Percentiles rank a stretch among this genome's conserved stretches.
Evolutionary conservation across 2,329 filamentous ascomycete genomes (phyloP).

Genomic region (Cytospora schulzeri): DNA sequence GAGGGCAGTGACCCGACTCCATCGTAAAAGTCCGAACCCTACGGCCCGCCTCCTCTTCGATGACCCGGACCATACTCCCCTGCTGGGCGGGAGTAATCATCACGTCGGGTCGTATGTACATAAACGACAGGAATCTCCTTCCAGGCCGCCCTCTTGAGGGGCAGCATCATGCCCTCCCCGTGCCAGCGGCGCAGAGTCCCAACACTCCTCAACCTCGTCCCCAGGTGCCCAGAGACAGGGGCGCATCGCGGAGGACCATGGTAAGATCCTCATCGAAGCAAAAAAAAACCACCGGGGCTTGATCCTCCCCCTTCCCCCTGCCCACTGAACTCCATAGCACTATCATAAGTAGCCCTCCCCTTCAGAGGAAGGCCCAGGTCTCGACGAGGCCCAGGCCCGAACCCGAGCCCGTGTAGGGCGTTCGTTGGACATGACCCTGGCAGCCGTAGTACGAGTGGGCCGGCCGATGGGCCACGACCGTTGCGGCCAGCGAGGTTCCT

Average conservation of each 20-base stretch:
- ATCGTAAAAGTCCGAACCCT: not conserved
- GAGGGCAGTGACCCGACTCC: slow-evolving; percentile 2
- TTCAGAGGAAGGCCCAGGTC: no score
- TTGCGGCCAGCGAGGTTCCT: no score
- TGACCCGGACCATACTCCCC: not conserved
- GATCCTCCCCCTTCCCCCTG: fast-evolving
- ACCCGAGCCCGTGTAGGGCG: no score
- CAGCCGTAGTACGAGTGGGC: no score
- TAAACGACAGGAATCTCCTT: slow-evolving; percentile 8
- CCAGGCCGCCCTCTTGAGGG: not conserved
- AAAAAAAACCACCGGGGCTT: no score
- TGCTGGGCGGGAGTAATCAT: not conserved
- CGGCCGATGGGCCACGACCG: no score
- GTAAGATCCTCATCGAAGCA: not conserved
- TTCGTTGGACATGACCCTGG: no score
- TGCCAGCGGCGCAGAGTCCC: slow-evolving; percentile 6
- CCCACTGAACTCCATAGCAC: no score
- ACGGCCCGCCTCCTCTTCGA: slow-evolving; percentile 4
- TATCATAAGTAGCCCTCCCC: no score
- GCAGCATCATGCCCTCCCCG: not conserved
- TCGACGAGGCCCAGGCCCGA: no score
- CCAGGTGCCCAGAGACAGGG: not conserved
- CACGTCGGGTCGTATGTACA: not conserved
- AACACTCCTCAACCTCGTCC: not conserved
- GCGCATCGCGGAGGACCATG: not conserved